Base-by-base conservation (phyloP, 495 filamentous ascomycete species). In the Xylaria palmicola region DNA sequence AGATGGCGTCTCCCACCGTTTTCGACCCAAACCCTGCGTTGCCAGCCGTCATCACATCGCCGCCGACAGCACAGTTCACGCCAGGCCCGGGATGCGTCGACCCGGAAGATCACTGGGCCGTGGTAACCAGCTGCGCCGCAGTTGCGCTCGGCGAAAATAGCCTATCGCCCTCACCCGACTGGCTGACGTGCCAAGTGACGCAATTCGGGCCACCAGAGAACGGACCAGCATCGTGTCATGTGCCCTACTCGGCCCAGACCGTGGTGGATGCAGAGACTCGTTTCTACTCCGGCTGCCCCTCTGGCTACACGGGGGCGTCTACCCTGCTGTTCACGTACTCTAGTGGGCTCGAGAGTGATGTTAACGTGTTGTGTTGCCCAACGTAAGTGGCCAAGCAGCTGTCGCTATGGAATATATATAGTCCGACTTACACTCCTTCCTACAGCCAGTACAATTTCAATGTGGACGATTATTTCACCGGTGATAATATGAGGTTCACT, bases 181-280 rank as follows among this genome's bases (percentile, higher is more conserved):
- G 58, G 58, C 9, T 60, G 34, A 60, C 58, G 22, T 60, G 58
- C 37, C 58, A 60, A 53, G 22, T 61, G 40, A 61, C 59, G 29
- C 26, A 61, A 39, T 61, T 61, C 20, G 50, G 59, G 26, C 59
- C 59, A 19, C 17, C 49, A 47, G 2, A n/a, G 10, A 37, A 24
- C n/a, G 39, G 15, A 12, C 36, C 58, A 24, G 27, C 37, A 26
- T 53, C 48, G 27, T 61, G 59, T 41, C 47, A 34, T 17, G 29
- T 27, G 24, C 59, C 59, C 29, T 54, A 53, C 15, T 24, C 37
- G 19, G 57, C 57, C 32, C 20, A 43, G 6, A 61, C 59, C 26
- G 74, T 78, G 24, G 71, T 77, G 15, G 74, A 78, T 43, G 73
- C 68, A 5, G 72, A 50, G 50, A 77, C 75, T 22, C 20, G 68